A percentile compares a stretch with the other conserved stretches of the same genome.
phyloP scores from a whole-genome alignment of 2,329 filamentous ascomycete species.

The Hymenoscyphus linearis region DNA sequence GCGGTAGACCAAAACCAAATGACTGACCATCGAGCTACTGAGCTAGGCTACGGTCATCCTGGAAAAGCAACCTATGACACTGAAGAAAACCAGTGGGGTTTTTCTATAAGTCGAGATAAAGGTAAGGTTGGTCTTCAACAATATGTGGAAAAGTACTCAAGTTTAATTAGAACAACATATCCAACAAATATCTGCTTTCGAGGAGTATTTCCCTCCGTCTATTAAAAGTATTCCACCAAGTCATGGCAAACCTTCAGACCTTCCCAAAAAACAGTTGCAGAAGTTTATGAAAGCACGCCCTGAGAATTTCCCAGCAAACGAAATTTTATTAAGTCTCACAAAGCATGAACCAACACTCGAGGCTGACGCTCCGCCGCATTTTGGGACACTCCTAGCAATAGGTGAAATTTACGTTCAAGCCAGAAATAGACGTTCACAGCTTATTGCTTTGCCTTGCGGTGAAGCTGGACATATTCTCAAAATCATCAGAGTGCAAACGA shows the following conservation, averaged over 20 bases:
- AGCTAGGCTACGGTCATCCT: constrained; percentile 49
- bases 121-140: constrained; percentile 12
- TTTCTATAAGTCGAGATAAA: constrained; percentile 21
- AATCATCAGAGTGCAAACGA: constrained; percentile 24
- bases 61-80: constrained; percentile 43
- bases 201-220: constrained; percentile 24
- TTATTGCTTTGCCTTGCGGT: constrained; percentile 28
- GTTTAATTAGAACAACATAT: constrained; percentile 18
- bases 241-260: constrained; percentile 8
- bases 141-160: constrained; percentile 8
- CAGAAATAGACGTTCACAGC: constrained; percentile 18
- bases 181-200: constrained; percentile 26
- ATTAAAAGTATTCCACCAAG: constrained; percentile 11
- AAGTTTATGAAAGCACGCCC: constrained; percentile 24
- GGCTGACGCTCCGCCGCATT: constrained; percentile 6
- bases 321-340: constrained; percentile 11
- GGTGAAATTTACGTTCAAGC: constrained; percentile 20
- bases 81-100: constrained; percentile 29
- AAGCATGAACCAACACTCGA: constrained; percentile 1
- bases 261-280: constrained; percentile 18
- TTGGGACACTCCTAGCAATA: constrained; percentile 22
- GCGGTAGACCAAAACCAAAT: constrained; percentile 33
- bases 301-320: constrained; percentile 22
- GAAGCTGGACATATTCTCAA: constrained; percentile 29
- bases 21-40: constrained; percentile 35